A percentile compares a stretch with the other conserved stretches of the same genome.
Evolutionary conservation across 1,284 basidiomycete species (phyloP).

Genomic region (Ganoderma sinense): DNA sequence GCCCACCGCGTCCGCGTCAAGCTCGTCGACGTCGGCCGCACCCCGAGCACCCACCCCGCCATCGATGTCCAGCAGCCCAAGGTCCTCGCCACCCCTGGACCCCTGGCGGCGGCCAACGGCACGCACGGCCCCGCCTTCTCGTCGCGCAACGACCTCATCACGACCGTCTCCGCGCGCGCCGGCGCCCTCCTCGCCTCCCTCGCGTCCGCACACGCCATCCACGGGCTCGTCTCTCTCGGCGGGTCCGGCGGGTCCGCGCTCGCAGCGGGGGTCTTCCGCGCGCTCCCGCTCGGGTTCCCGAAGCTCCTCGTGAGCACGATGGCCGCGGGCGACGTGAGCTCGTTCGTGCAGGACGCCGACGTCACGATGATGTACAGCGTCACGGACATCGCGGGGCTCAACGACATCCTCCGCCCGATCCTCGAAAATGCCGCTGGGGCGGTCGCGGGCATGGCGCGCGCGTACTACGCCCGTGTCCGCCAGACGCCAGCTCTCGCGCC

Average conservation of each 20-base stretch:
- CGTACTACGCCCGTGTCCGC: slow-evolving; percentile 21
- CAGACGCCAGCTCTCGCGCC: background rate
- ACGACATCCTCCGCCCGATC: slow-evolving; percentile 35
- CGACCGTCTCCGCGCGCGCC: slow-evolving; percentile 24
- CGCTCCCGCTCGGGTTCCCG: slow-evolving; percentile 34
- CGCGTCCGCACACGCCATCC: slow-evolving; percentile 16
- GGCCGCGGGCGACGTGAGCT: slow-evolving; percentile 33
- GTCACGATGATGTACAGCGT: slow-evolving; percentile 34
- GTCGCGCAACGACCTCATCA: slow-evolving; percentile 30
- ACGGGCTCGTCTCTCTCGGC: slow-evolving; percentile 30
- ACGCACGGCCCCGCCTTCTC: no score
- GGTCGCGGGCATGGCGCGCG: slow-evolving; percentile 34
- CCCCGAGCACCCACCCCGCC: slow-evolving; percentile 26
- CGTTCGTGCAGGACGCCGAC: slow-evolving; percentile 34
- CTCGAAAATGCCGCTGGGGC: slow-evolving; percentile 37
- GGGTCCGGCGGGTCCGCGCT: slow-evolving; percentile 36
- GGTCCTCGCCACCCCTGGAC: slow-evolving; percentile 29
- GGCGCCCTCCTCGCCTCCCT: slow-evolving; percentile 23
- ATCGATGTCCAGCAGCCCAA: slow-evolving; percentile 26
- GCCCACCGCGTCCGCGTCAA: slow-evolving; percentile 28
- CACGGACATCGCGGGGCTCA: slow-evolving; percentile 36
- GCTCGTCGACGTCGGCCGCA: slow-evolving; percentile 35
- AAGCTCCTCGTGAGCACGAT: slow-evolving; percentile 37
- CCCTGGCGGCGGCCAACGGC: no score
- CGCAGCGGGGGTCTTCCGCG: slow-evolving; percentile 31